Conservation (phyloP, 345 rosid species). For the Sonneratia alba region DNA sequence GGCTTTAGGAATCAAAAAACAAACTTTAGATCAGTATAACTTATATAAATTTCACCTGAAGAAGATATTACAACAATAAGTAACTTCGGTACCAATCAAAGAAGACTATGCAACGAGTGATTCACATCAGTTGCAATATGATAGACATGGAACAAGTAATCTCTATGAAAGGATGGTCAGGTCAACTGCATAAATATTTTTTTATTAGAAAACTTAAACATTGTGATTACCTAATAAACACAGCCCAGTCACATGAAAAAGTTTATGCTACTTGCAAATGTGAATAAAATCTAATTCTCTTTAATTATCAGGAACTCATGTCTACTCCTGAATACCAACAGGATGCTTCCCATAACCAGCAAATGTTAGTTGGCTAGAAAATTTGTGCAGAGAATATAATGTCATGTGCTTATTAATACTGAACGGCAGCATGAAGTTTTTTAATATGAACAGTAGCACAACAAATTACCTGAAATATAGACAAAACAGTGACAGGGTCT, state of each 20-base stretch:
- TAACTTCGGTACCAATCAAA: neutral
- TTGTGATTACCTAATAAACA: neutral
- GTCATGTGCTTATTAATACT: neutral
- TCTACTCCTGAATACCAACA: no score
- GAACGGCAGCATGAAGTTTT: neutral
- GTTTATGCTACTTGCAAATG: neutral
- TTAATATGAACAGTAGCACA: no score
- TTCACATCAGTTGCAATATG: neutral
- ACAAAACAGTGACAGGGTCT: slow-evolving; percentile 95
- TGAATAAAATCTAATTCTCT: neutral
- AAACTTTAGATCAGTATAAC: neutral
- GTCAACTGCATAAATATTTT: neutral
- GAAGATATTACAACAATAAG: neutral
- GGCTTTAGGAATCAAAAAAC: no score
- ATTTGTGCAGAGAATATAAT: neutral
- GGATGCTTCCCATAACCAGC: neutral
- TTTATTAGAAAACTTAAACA: neutral
- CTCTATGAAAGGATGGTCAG: neutral
- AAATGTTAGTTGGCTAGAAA: neutral
- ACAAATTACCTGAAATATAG: slow-evolving; percentile 78
- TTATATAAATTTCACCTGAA: neutral
- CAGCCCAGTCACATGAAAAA: neutral
- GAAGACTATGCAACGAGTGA: neutral
- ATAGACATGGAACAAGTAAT: neutral
- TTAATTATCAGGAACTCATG: no score